Percentiles rank a stretch among this genome's conserved stretches.
Conservation (phyloP, 23 red algal genomes). For the Gracilaria domingensis region DNA sequence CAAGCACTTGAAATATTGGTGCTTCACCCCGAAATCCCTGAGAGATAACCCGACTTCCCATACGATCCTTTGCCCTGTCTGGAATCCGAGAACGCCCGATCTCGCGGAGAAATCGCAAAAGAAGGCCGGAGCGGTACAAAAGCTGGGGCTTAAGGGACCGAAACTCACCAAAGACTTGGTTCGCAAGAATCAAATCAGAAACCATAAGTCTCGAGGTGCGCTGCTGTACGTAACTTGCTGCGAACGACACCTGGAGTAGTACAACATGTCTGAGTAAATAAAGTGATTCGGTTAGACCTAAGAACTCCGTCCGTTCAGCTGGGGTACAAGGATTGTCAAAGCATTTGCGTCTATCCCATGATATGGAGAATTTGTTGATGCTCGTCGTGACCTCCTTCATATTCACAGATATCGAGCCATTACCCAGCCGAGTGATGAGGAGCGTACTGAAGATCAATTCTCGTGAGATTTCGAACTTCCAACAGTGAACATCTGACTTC, state of each 20-base stretch:
- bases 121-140: neutral
- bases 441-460: too few species aligned
- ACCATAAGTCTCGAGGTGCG: neutral
- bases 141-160: neutral
- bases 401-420: too few species aligned
- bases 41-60: slow-evolving; percentile 17
- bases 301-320: slow-evolving; percentile 1
- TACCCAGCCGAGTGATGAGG: too few species aligned
- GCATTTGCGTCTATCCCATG: too few species aligned
- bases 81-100: slow-evolving; percentile 3
- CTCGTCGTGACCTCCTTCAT: too few species aligned
- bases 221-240: slow-evolving; percentile 41
- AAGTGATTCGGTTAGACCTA: slow-evolving; percentile 14
- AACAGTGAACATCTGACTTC: too few species aligned
- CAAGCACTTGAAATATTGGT: neutral
- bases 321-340: neutral
- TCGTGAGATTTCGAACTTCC: too few species aligned
- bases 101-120: neutral
- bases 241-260: slow-evolving; percentile 31
- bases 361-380: too few species aligned
- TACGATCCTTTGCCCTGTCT: slow-evolving; percentile 7
- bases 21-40: slow-evolving; percentile 6
- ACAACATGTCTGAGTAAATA: slow-evolving; percentile 37
- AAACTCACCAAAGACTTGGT: slow-evolving; percentile 17
- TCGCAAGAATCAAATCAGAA: slow-evolving; percentile 31